phyloP scores from a whole-genome alignment of 371 early-diverging fungal genomes.

The Polyrhizophydium stewartii region DNA sequence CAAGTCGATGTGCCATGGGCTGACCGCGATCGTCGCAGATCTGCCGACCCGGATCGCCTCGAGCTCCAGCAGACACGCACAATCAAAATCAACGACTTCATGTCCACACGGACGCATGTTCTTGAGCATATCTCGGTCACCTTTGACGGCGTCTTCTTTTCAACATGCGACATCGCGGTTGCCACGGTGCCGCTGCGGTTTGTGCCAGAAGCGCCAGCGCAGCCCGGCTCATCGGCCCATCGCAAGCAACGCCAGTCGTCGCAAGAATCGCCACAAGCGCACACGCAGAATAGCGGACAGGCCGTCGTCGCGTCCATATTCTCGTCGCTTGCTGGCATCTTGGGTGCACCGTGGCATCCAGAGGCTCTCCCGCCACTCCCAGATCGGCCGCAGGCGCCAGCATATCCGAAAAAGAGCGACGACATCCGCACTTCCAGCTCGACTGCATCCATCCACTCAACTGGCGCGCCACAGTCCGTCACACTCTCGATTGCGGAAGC shows the following conservation, averaged over 20 bases:
- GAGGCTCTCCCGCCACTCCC: neutral
- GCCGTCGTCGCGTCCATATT: too few relatives aligned
- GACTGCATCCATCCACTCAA: too few relatives aligned
- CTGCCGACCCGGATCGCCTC: neutral
- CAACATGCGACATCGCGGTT: neutral
- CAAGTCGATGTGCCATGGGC: neutral
- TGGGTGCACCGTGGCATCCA: neutral
- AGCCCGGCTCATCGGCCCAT: too few relatives aligned
- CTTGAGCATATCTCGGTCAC: neutral
- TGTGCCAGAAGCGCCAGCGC: neutral
- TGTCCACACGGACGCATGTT: neutral
- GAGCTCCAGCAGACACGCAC: neutral
- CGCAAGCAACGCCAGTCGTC: too few relatives aligned
- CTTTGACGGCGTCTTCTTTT: neutral
- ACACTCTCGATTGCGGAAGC: too few relatives aligned
- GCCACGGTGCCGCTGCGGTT: neutral
- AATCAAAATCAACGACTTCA: neutral
- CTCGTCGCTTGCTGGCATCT: neutral
- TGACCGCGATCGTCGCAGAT: neutral
- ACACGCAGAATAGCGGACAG: too few relatives aligned
- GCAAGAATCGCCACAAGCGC: too few relatives aligned
- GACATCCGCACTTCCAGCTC: too few relatives aligned
- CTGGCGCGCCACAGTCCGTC: too few relatives aligned
- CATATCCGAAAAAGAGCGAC: too few relatives aligned
- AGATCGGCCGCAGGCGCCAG: too few relatives aligned